Evolutionary conservation across 805 yeast species (phyloP).

Genomic region (Kluyveromyces nonfermentans): DNA sequence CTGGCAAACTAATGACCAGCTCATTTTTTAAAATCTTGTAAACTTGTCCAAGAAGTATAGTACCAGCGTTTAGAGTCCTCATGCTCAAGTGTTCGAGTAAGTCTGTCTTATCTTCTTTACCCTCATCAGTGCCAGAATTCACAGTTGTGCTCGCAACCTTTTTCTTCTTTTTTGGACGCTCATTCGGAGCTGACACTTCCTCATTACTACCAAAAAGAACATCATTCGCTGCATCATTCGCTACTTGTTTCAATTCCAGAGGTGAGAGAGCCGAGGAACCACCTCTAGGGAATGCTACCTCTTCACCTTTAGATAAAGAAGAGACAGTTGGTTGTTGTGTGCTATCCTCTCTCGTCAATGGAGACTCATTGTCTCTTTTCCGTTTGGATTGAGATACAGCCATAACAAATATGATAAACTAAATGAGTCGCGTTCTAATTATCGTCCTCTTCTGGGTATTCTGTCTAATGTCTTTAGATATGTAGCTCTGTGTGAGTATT

Average conservation of each 20-base stretch:
- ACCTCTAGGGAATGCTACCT: conserved; percentile 80
- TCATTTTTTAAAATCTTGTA: conserved; percentile 51
- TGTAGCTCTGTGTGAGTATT: neutral
- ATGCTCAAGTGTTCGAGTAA: conserved; percentile 54
- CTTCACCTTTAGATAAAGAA: conserved; percentile 30
- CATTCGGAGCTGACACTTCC: conserved; percentile 8
- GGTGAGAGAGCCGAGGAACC: conserved; percentile 83
- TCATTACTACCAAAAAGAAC: conserved; percentile 51
- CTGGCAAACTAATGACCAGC: conserved; percentile 64
- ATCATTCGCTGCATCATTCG: conserved; percentile 86
- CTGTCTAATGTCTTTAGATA: neutral
- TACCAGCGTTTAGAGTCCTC: conserved; percentile 59
- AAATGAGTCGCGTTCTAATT: neutral
- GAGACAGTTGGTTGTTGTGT: conserved; percentile 32
- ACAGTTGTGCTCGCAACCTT: conserved; percentile 24
- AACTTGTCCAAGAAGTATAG: conserved; percentile 71
- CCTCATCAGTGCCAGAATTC: conserved; percentile 14
- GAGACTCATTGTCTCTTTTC: conserved; percentile 40
- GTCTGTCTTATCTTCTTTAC: conserved; percentile 28
- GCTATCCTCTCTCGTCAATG: conserved; percentile 33
- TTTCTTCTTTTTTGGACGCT: conserved; percentile 35
- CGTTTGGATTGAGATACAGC: conserved; percentile 28
- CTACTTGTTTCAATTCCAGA: conserved; percentile 82
- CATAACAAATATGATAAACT: conserved; percentile 4
- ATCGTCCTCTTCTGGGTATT: neutral